Evolutionary conservation across 1,284 basidiomycete species (phyloP).

Genomic region (Polyporus tsugae): DNA sequence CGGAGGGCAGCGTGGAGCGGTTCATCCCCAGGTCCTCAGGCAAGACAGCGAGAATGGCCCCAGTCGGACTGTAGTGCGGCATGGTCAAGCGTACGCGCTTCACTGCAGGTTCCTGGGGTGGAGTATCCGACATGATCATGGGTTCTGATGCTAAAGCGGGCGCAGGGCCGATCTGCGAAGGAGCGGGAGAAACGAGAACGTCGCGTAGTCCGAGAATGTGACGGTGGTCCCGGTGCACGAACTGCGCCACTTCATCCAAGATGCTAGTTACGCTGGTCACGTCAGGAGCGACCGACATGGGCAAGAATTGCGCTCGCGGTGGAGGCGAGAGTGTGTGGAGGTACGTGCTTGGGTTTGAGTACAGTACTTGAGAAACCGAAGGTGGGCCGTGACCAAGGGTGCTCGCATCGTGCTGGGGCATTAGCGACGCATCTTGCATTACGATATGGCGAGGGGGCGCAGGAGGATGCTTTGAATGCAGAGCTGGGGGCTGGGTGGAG

Average conservation of each 20-base stretch:
- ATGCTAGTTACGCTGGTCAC: not conserved
- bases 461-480: not conserved
- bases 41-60: constrained; percentile 15
- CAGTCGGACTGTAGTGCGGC: constrained; percentile 26
- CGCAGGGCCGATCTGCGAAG: not conserved
- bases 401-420: not conserved
- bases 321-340: not conserved
- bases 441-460: not conserved
- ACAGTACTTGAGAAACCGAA: not conserved
- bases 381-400: not conserved
- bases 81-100: not conserved
- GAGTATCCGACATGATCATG: no score
- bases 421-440: not conserved
- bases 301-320: not conserved
- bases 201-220: constrained; percentile 9
- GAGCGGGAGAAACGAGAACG: not conserved
- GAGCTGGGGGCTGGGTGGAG: not conserved
- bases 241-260: constrained; percentile 3
- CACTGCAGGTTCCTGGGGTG: not conserved
- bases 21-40: constrained; percentile 4
- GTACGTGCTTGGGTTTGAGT: not conserved
- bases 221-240: constrained; percentile 26
- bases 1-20: not conserved
- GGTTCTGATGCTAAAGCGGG: not conserved
- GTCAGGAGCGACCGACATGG: not conserved